phyloP scores from a whole-genome alignment of 495 filamentous ascomycete species.

The Penicillium fimorum region DNA sequence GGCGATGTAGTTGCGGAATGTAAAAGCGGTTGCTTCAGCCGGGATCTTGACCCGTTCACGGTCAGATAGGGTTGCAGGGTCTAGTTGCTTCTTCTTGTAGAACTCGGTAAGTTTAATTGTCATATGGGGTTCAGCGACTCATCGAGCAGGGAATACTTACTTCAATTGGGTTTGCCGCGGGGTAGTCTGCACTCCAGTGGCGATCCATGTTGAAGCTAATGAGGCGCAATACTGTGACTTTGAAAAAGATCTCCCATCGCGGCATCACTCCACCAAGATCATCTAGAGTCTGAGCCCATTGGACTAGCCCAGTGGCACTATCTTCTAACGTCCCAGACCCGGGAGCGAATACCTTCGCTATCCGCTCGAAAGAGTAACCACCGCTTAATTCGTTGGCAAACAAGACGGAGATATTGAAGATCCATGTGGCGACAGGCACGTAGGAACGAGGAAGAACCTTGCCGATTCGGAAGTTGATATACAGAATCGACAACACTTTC shows the following conservation, averaged over 20 bases:
- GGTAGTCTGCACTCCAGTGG: constrained; percentile 79
- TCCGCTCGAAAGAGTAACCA: constrained; percentile 69
- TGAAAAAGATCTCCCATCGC: constrained; percentile 95
- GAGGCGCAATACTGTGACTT: constrained; percentile 87
- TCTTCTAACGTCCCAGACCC: constrained; percentile 25
- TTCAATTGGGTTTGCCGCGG: constrained; percentile 71
- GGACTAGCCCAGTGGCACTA: constrained; percentile 40
- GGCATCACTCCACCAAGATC: constrained; percentile 74
- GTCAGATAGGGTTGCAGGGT: constrained; percentile 80
- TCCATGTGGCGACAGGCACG: constrained; percentile 78
- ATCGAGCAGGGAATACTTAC: constrained; percentile 53
- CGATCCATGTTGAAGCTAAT: constrained; percentile 98
- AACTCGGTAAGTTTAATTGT: constrained; percentile 50
- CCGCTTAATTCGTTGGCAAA: constrained; percentile 85
- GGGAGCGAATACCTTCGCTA: constrained; percentile 54
- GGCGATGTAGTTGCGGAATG: constrained; percentile 78
- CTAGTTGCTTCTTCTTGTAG: constrained; percentile 96
- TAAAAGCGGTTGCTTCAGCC: constrained; percentile 65
- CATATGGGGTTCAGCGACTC: constrained; percentile 6
- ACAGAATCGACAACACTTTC: constrained; percentile 79
- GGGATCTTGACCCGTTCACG: constrained; percentile 78
- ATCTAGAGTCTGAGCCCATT: constrained; percentile 68
- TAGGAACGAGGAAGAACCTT: constrained; percentile 64
- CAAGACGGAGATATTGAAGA: constrained; percentile 82
- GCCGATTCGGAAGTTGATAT: constrained; percentile 76